Conservation (phyloP, 2,329 filamentous ascomycete genomes). For the Penicillium sp. region DNA sequence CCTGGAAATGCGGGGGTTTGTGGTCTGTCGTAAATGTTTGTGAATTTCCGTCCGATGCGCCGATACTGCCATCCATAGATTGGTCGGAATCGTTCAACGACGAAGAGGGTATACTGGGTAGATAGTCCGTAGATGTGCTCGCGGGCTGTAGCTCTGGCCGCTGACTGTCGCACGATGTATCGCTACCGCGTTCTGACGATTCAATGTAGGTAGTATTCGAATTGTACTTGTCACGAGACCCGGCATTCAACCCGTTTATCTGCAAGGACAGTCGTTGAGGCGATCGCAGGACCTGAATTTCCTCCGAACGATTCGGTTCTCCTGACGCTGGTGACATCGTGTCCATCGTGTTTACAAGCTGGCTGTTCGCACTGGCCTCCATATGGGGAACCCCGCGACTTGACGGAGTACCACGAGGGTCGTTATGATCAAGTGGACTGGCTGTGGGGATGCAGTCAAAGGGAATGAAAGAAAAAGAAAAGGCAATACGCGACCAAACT, state of each 20-base stretch:
- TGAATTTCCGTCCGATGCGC: slow-evolving; percentile 7
- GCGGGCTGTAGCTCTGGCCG: slow-evolving; percentile 17
- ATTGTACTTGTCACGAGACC: slow-evolving; percentile 8
- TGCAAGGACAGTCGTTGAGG: slow-evolving; percentile 19
- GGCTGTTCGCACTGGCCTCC: slow-evolving; percentile 18
- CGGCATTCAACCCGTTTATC: slow-evolving; percentile 16
- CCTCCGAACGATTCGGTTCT: slow-evolving; percentile 7
- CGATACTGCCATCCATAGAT: slow-evolving; percentile 8
- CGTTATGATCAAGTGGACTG: slow-evolving; percentile 13
- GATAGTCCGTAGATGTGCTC: slow-evolving; percentile 14
- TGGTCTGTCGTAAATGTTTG: slow-evolving; percentile 6
- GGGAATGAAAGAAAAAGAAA: neutral
- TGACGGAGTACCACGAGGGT: slow-evolving; percentile 7
- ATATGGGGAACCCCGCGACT: slow-evolving; percentile 17
- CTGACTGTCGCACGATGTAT: slow-evolving; percentile 19
- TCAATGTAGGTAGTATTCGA: slow-evolving; percentile 13
- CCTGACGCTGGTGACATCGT: slow-evolving; percentile 9
- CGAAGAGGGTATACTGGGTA: slow-evolving; percentile 15
- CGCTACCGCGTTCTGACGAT: slow-evolving; percentile 21
- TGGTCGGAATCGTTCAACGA: slow-evolving; percentile 10
- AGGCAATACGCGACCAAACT: slow-evolving; percentile 12
- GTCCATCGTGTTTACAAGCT: slow-evolving; percentile 13
- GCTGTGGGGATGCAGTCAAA: neutral
- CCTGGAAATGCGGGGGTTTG: slow-evolving; percentile 4
- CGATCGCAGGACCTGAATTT: slow-evolving; percentile 18